Conservation (phyloP, 1,139 yeast species). For the Diutina scorzettiae region DNA sequence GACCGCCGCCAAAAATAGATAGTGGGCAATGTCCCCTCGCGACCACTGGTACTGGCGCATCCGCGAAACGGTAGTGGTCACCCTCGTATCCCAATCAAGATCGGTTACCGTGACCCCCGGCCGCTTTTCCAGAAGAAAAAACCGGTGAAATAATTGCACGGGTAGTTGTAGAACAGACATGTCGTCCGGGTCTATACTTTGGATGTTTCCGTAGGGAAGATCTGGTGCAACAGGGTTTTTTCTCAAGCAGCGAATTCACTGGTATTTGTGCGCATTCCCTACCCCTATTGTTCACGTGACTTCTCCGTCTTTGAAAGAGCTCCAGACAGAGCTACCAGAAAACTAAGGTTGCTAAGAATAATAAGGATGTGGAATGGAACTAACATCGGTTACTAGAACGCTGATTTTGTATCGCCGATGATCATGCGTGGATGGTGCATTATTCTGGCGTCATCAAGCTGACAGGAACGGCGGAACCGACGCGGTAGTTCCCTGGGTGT, state of each 20-base stretch:
- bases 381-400: too few species aligned
- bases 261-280: background rate
- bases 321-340: too few species aligned
- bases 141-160: constrained; percentile 26
- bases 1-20: constrained; percentile 34
- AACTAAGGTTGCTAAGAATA: too few species aligned
- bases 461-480: too few species aligned
- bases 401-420: too few species aligned
- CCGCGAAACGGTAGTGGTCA: constrained; percentile 34
- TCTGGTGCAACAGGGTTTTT: background rate
- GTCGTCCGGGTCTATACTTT: background rate
- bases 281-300: background rate
- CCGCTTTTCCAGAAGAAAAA: constrained; percentile 49
- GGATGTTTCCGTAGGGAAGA: background rate
- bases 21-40: constrained; percentile 37
- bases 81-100: constrained; percentile 48
- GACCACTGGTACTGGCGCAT: constrained; percentile 40
- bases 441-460: too few species aligned
- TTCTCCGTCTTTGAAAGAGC: too few species aligned
- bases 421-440: too few species aligned
- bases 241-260: background rate
- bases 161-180: constrained; percentile 3
- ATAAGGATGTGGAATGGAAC: too few species aligned
- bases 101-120: constrained; percentile 42
- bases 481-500: too few species aligned